Conservation (phyloP, 2,329 filamentous ascomycete species). For the Ascocoryne sarcoides region DNA sequence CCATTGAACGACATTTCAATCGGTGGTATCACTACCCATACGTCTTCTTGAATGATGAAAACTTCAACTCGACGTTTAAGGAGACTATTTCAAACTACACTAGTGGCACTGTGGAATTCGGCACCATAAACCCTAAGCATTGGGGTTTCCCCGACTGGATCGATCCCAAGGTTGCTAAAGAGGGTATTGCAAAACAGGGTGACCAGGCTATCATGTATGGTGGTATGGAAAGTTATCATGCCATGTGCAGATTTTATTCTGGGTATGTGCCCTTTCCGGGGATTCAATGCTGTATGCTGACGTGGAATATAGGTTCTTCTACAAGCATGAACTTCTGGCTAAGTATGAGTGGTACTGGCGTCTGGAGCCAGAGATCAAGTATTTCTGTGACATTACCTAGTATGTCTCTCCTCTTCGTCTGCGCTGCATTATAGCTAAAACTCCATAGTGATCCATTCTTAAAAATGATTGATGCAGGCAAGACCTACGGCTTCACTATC, state of each 20-base stretch:
- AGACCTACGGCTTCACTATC: constrained; percentile 98
- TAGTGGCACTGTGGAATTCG: constrained; percentile 82
- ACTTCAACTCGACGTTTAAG: constrained; percentile 93
- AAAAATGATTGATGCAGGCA: constrained; percentile 88
- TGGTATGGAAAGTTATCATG: constrained; percentile 95
- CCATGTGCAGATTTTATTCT: constrained; percentile 99
- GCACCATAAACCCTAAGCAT: constrained; percentile 80
- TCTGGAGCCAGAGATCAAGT: constrained; percentile 97
- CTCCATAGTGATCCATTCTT: constrained; percentile 75
- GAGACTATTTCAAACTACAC: constrained; percentile 83
- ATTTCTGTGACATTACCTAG: constrained; percentile 99
- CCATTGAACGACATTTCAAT: constrained; percentile 97
- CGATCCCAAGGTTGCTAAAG: constrained; percentile 84
- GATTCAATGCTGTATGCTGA: constrained; percentile 8
- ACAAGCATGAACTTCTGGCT: constrained; percentile 85
- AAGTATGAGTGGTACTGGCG: constrained; percentile 99
- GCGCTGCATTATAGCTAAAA: constrained; percentile 26
- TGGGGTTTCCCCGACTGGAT: constrained; percentile 98
- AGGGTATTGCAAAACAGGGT: constrained; percentile 93
- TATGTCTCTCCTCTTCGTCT: constrained; percentile 35
- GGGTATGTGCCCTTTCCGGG: constrained; percentile 49
- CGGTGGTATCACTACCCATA: constrained; percentile 98
- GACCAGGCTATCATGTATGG: constrained; percentile 99
- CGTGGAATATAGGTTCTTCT: constrained; percentile 63
- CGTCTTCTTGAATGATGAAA: constrained; percentile 94